A percentile compares a stretch with the other conserved stretches of the same genome.
phyloP scores from a whole-genome alignment of 768 basidiomycete genomes.

The Lentinula lateritia region DNA sequence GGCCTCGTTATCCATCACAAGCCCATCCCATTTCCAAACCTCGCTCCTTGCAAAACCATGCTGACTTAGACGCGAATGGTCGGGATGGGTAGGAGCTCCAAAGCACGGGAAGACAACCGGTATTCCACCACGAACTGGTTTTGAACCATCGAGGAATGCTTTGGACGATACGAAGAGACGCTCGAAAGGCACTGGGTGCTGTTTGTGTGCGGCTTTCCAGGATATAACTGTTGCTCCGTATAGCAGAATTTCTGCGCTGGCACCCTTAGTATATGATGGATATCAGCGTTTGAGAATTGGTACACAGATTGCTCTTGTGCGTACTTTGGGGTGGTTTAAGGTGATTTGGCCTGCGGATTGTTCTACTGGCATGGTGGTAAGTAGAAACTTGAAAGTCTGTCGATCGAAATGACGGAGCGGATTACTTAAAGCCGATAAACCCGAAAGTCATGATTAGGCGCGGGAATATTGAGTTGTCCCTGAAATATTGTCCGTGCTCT shows the following conservation, averaged over 20 bases:
- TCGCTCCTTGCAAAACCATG: constrained; percentile 90
- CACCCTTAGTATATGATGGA: constrained; percentile 38
- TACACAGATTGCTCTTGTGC: neutral
- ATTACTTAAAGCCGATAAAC: no score
- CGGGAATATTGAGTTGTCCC: no score
- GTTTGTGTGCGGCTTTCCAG: constrained; percentile 58
- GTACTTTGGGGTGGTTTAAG: constrained; percentile 57
- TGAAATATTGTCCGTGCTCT: no score
- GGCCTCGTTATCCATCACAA: constrained; percentile 40
- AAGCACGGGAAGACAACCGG: constrained; percentile 83
- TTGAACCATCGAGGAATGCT: constrained; percentile 18
- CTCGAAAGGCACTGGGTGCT: constrained; percentile 41
- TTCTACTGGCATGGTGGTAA: constrained; percentile 49
- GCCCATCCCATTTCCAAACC: constrained; percentile 42
- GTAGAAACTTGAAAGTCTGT: no score
- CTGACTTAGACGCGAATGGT: constrained; percentile 67
- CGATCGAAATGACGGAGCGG: no score
- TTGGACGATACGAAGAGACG: constrained; percentile 56
- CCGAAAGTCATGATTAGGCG: no score
- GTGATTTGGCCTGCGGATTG: constrained; percentile 35
- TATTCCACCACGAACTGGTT: constrained; percentile 52
- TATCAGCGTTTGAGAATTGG: neutral
- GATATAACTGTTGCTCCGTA: constrained; percentile 89
- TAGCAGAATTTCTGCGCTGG: constrained; percentile 57
- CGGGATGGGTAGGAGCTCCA: constrained; percentile 73